phyloP scores from a whole-genome alignment of 1,284 basidiomycete species.

The Megacollybia platyphylla region DNA sequence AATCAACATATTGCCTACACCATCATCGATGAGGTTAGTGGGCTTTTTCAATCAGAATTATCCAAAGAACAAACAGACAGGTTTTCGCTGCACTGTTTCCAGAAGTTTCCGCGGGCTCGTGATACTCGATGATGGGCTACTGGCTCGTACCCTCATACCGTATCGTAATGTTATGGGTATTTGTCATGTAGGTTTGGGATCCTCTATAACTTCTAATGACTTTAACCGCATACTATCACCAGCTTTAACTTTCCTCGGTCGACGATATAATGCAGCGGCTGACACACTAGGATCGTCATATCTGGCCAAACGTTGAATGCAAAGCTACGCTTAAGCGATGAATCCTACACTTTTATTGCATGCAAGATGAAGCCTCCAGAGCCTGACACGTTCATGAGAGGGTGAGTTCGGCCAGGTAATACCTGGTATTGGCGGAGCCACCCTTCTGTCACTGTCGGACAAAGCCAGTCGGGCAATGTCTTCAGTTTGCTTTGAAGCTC shows the following conservation, averaged over 20 bases:
- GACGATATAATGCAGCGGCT: constrained; percentile 28
- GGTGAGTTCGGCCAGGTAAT: constrained; percentile 91
- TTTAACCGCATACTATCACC: constrained; percentile 4
- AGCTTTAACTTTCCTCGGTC: constrained; percentile 12
- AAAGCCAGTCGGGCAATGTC: constrained; percentile 56
- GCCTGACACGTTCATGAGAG: constrained; percentile 85
- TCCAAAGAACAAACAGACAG: constrained; percentile 18
- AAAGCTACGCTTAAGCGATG: background rate
- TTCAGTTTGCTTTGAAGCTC: constrained; percentile 71
- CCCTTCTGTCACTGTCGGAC: constrained; percentile 75
- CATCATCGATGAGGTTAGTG: constrained; percentile 72
- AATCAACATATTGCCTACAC: constrained; percentile 88
- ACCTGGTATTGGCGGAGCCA: constrained; percentile 89
- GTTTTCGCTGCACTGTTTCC: constrained; percentile 54
- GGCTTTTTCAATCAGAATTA: constrained; percentile 2
- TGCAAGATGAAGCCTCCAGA: constrained; percentile 85
- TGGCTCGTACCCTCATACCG: too few relatives aligned
- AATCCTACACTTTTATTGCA: constrained; percentile 69
- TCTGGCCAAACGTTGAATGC: constrained; percentile 18
- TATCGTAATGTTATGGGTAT: too few relatives aligned
- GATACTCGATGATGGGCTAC: background rate
- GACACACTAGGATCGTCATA: constrained; percentile 57
- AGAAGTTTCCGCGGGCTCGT: constrained; percentile 14
- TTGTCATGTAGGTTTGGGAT: background rate
- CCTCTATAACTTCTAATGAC: background rate